A percentile compares a stretch with the other conserved stretches of the same genome.
Conservation (phyloP, 2,329 filamentous ascomycete genomes). For the Leptographium wingfieldii region DNA sequence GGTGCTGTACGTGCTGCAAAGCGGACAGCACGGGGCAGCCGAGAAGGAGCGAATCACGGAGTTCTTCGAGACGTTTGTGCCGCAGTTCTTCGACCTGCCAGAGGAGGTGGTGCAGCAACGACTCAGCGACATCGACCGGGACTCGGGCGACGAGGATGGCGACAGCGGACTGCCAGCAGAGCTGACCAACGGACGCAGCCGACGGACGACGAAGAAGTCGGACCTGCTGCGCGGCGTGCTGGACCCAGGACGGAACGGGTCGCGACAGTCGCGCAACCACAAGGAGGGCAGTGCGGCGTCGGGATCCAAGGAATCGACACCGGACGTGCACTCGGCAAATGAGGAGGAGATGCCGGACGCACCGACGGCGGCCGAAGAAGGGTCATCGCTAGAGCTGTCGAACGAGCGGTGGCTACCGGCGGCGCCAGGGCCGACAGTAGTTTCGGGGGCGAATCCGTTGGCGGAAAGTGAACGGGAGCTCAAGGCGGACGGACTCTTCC, state of each 20-base stretch:
- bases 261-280: slow-evolving; percentile 41
- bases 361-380: slow-evolving; percentile 18
- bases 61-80: slow-evolving; percentile 66
- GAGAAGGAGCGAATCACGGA: slow-evolving; percentile 64
- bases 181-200: slow-evolving; percentile 50
- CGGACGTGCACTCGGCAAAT: slow-evolving; percentile 63
- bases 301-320: slow-evolving; percentile 78
- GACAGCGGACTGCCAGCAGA: slow-evolving; percentile 62
- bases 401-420: slow-evolving; percentile 54
- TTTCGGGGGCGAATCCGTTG: slow-evolving; percentile 39
- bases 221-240: slow-evolving; percentile 78
- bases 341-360: slow-evolving; percentile 63
- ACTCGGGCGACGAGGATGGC: slow-evolving; percentile 64
- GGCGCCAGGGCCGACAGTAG: slow-evolving; percentile 42
- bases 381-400: slow-evolving; percentile 44
- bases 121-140: slow-evolving; percentile 55
- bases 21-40: slow-evolving; percentile 55
- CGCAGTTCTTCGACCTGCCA: slow-evolving; percentile 63
- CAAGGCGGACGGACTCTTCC: slow-evolving; percentile 70
- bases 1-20: slow-evolving; percentile 53
- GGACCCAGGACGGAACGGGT: slow-evolving; percentile 60
- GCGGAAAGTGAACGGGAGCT: slow-evolving; percentile 45
- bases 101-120: slow-evolving; percentile 55
- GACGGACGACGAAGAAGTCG: slow-evolving; percentile 54
- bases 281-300: slow-evolving; percentile 71